Evolutionary conservation across 148 eudicot genomes (phyloP), one percentile per base, ranked within the genome.

Genomic region (Vaccinium darrowii): DNA sequence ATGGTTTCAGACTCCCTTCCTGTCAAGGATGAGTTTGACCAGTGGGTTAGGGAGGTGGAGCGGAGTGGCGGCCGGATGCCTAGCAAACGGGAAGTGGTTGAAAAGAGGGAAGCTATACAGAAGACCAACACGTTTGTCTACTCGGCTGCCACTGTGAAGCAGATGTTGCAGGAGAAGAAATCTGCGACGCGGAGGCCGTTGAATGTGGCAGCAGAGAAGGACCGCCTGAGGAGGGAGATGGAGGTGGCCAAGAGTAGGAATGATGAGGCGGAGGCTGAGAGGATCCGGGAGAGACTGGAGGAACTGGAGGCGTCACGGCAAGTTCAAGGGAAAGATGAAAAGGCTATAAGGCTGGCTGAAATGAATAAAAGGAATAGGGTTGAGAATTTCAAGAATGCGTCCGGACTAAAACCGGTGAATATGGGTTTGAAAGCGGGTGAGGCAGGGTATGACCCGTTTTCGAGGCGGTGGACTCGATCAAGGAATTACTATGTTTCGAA

Each of bases 401-500:
- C 98, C 1, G 96, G 91, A 39, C n/a, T 91, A 71, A 97, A 93
- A 84, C 94, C 95, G 0, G 85, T 88, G 9, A 92, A 86, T 60
- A 80, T 84, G 16, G 82, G 92, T 43, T 89, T 95, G 78, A 97
- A 97, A 89, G 92, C 93, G 1, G 99, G 99, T 33, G 96, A 97
- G 85, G 98, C 99, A 0, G 99, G 99, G 78, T 97, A 97, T 83
- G 99, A 97, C 80, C 99, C 99, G 8, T 97, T 97, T 87, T 97
- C 99, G 4, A 94, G 99, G 86, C 93, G 99, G 81, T 97, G 99
- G 99, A 97, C 99, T 39, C 84, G 98, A 86, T 97, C 99, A 8
- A 92, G 85, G 84, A 96, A 96, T 86, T 96, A 96, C 84, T 96
- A 93, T 60, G 83, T 91, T 36, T 86, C 94, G 15, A 92, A 92